These are phyloP conservation scores for Arxiozyma slooffiae DNA, from an alignment of 1,139 yeast species.

Conservation along the genomic window DNA sequence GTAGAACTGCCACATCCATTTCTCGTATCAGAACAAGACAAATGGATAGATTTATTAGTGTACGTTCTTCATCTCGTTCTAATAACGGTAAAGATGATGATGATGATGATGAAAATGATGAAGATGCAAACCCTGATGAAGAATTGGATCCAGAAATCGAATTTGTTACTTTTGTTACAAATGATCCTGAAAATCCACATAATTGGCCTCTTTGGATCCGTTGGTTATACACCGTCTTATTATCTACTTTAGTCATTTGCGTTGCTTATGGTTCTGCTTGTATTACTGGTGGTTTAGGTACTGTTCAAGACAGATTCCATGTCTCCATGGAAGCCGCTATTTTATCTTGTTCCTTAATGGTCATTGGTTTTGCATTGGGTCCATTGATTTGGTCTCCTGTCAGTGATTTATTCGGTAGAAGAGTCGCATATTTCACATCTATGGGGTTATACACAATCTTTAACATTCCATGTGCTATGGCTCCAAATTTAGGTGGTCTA, in stretches of 20 bases:
- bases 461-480: slow-evolving; percentile 82
- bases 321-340: slow-evolving; percentile 74
- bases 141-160: slow-evolving; percentile 57
- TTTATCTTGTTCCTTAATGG: slow-evolving; percentile 76
- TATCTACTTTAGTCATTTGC: slow-evolving; percentile 63
- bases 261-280: slow-evolving; percentile 89
- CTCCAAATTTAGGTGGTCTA: slow-evolving; percentile 73
- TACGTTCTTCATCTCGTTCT: slow-evolving; percentile 4
- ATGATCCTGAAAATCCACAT: slow-evolving; percentile 80
- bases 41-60: slow-evolving; percentile 11
- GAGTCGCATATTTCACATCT: slow-evolving; percentile 72
- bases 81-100: slow-evolving; percentile 10
- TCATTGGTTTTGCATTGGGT: slow-evolving; percentile 77
- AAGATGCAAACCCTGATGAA: slow-evolving; percentile 14
- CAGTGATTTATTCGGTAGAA: slow-evolving; percentile 77
- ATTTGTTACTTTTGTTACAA: slow-evolving; percentile 65
- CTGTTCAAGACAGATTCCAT: slow-evolving; percentile 52
- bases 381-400: slow-evolving; percentile 88
- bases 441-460: slow-evolving; percentile 65
- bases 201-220: slow-evolving; percentile 57
- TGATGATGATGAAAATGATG: slow-evolving; percentile 13
- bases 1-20: slow-evolving; percentile 42
- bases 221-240: slow-evolving; percentile 59
- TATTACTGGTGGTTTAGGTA: slow-evolving; percentile 71
- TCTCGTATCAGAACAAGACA: slow-evolving; percentile 31